Percentiles rank a stretch among this genome's conserved stretches.
These are phyloP conservation scores for Babesia bovis DNA, from an alignment of 169 alveolate genomes.

Conservation along the genomic window DNA sequence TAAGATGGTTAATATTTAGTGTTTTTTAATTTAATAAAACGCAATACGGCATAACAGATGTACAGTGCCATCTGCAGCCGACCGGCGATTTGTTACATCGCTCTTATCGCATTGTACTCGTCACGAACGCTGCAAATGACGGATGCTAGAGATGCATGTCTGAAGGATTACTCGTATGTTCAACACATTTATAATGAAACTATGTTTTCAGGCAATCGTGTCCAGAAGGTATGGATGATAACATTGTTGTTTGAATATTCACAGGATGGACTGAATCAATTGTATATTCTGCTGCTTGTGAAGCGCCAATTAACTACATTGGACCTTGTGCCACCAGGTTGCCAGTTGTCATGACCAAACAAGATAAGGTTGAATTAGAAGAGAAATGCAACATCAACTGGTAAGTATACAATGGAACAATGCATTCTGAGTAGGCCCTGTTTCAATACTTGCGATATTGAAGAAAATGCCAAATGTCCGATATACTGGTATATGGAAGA, in stretches of 20 bases:
- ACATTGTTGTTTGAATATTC: neutral
- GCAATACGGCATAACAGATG: conserved; percentile 20
- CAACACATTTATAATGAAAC: neutral
- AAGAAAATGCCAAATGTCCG: conserved; percentile 36
- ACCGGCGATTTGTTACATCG: conserved; percentile 2
- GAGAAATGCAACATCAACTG: conserved; percentile 39
- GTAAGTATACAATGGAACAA: neutral
- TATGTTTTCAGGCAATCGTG: conserved; percentile 19
- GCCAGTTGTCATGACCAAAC: conserved; percentile 14
- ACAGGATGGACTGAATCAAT: conserved; percentile 52
- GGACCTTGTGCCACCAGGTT: conserved; percentile 59
- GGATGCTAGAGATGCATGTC: neutral
- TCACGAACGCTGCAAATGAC: neutral
- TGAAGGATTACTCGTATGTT: conserved; percentile 48
- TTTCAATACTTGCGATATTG: conserved; percentile 7
- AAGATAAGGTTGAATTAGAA: conserved; percentile 36
- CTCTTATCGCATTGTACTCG: conserved; percentile 3
- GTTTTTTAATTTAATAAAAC: no score
- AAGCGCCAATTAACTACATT: conserved; percentile 43
- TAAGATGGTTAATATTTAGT: no score
- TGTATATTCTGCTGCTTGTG: conserved; percentile 20
- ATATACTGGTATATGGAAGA: conserved; percentile 30
- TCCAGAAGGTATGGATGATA: conserved; percentile 36
- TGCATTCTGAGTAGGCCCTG: conserved; percentile 28
- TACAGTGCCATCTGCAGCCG: neutral